Conservation (phyloP, 1,284 basidiomycete species). For the Pseudozyma flocculosa region DNA sequence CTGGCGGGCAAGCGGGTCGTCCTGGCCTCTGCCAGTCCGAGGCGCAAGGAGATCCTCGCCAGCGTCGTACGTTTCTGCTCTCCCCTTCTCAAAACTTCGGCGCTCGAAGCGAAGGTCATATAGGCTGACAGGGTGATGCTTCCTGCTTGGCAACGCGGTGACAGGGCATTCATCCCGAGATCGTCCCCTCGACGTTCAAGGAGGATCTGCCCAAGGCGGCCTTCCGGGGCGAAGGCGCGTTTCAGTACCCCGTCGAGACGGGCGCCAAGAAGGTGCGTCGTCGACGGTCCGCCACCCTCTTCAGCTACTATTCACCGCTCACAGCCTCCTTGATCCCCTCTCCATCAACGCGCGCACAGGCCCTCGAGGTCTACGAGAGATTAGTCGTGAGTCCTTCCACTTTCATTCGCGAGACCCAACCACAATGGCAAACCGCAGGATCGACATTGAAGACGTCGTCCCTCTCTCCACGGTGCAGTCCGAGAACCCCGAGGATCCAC, state of each 20-base stretch:
- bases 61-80: conserved; percentile 33
- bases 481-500: conserved; percentile 75
- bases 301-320: no score
- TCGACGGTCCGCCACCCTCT: no score
- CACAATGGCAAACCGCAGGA: no score
- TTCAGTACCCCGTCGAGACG: conserved; percentile 91
- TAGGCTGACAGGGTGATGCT: no score
- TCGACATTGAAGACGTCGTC: no score
- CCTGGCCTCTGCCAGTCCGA: conserved; percentile 47
- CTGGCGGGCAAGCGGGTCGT: conserved; percentile 49
- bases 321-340: not conserved
- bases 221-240: conserved; percentile 69
- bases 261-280: conserved; percentile 72
- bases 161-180: conserved; percentile 80
- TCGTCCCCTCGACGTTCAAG: conserved; percentile 82
- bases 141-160: no score
- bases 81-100: no score
- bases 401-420: no score
- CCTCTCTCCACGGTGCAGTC: conserved; percentile 12
- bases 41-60: conserved; percentile 49
- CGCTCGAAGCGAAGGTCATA: no score
- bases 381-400: conserved; percentile 36
- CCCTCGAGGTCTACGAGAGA: conserved; percentile 53
- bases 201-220: conserved; percentile 74
- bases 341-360: conserved; percentile 28